Conservation (phyloP, 345 rosid species). For the Aquilaria yunnanensis region DNA sequence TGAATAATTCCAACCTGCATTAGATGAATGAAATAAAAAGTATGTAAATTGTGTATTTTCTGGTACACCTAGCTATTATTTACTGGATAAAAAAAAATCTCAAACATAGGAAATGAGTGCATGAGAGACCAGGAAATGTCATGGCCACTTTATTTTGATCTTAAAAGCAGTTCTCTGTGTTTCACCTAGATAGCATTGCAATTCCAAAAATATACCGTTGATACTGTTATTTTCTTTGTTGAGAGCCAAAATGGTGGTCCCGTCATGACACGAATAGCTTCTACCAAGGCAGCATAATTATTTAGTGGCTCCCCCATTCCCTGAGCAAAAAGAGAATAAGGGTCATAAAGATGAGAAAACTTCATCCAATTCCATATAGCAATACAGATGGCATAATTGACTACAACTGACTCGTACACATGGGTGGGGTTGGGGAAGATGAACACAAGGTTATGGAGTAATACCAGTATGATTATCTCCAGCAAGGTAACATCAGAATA, state of each 20-base stretch:
- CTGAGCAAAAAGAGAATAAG: constrained; percentile 34
- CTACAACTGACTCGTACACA: too few relatives aligned
- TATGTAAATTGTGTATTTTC: constrained; percentile 16
- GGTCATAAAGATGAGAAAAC: neutral
- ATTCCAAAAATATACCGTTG: constrained; percentile 50
- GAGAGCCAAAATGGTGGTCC: constrained; percentile 82
- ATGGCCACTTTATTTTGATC: too few relatives aligned
- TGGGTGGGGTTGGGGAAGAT: too few relatives aligned
- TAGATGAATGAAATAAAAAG: constrained; percentile 16
- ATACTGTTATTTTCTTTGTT: constrained; percentile 77
- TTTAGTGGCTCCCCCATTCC: constrained; percentile 99
- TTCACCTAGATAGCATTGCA: too few relatives aligned
- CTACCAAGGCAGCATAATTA: constrained; percentile 79
- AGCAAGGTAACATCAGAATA: too few relatives aligned
- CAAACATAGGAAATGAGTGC: neutral
- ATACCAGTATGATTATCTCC: too few relatives aligned
- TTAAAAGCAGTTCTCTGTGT: neutral
- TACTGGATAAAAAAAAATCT: neutral
- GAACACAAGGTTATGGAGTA: too few relatives aligned
- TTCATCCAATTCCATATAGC: constrained; percentile 5
- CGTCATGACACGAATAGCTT: constrained; percentile 71
- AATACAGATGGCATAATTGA: neutral
- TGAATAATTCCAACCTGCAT: constrained; percentile 88
- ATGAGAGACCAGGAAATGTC: too few relatives aligned
- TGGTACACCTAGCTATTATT: constrained; percentile 2